Conservation (phyloP, 179 eudicot genomes). For the Corrigiola litoralis region DNA sequence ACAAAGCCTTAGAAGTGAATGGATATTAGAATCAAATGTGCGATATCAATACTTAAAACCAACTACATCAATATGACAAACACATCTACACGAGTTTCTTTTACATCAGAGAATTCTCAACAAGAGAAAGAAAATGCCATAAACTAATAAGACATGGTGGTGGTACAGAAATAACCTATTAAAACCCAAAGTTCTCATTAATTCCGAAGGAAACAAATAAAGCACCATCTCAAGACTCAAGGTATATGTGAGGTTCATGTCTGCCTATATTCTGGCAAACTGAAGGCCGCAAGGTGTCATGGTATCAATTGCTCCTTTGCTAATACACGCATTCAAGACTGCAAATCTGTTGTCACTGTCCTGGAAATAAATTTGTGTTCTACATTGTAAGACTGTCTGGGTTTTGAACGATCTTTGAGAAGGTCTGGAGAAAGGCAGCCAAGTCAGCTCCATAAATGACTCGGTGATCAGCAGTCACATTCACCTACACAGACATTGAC, state of each 20-base stretch:
- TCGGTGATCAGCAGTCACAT: conserved; percentile 95
- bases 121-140: too few species aligned
- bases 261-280: neutral
- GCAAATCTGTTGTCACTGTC: neutral
- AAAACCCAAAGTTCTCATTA: neutral
- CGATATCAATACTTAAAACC: too few species aligned
- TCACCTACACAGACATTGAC: conserved; percentile 52
- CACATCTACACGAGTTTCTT: too few species aligned
- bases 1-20: too few species aligned
- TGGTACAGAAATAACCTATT: conserved; percentile 8
- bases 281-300: too few species aligned
- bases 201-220: conserved; percentile 4
- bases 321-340: neutral
- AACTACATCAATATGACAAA: too few species aligned
- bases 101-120: too few species aligned
- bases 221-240: neutral
- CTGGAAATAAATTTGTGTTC: conserved; percentile 14
- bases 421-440: conserved; percentile 97
- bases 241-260: neutral
- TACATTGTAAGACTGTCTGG: conserved; percentile 93
- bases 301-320: neutral
- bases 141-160: conserved; percentile 7
- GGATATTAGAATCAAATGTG: too few species aligned
- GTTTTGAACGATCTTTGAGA: conserved; percentile 75
- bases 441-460: conserved; percentile 89